A percentile compares a stretch with the other conserved stretches of the same genome.
Conservation (phyloP, 306 rosid genomes). For the Ziziphus jujuba region DNA sequence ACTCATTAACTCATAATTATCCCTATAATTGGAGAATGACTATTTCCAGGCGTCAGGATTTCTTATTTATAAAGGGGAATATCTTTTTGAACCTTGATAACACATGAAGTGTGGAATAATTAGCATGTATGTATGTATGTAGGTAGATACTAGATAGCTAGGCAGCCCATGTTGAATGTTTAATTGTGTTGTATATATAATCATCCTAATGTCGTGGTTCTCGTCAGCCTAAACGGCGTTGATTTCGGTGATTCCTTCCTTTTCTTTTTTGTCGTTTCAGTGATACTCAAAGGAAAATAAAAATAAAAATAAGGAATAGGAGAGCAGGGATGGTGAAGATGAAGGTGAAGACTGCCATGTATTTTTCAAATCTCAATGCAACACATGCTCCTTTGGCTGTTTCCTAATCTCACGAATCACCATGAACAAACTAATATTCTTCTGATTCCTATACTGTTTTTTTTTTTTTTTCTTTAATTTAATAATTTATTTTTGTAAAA, state of each 20-base stretch:
- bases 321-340: too few species aligned
- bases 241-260: slow-evolving; percentile 90
- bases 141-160: background rate
- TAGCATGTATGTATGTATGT: too few species aligned
- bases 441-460: slow-evolving; percentile 15
- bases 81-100: background rate
- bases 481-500: background rate
- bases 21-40: slow-evolving; percentile 5
- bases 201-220: slow-evolving; percentile 54
- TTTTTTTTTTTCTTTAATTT: background rate
- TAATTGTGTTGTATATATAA: background rate
- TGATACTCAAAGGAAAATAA: slow-evolving; percentile 80
- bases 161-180: background rate
- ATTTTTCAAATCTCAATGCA: slow-evolving; percentile 59
- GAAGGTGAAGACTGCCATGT: slow-evolving; percentile 22
- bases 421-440: slow-evolving; percentile 53
- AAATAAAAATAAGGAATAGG: too few species aligned
- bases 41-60: slow-evolving; percentile 18
- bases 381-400: slow-evolving; percentile 76
- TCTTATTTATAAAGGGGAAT: background rate
- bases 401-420: slow-evolving; percentile 56
- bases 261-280: slow-evolving; percentile 81
- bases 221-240: slow-evolving; percentile 95
- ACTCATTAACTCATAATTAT: slow-evolving; percentile 24
- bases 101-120: background rate